Conservation (phyloP, 352 stramenopile genomes). For the Globisporangium recalcitrans region DNA sequence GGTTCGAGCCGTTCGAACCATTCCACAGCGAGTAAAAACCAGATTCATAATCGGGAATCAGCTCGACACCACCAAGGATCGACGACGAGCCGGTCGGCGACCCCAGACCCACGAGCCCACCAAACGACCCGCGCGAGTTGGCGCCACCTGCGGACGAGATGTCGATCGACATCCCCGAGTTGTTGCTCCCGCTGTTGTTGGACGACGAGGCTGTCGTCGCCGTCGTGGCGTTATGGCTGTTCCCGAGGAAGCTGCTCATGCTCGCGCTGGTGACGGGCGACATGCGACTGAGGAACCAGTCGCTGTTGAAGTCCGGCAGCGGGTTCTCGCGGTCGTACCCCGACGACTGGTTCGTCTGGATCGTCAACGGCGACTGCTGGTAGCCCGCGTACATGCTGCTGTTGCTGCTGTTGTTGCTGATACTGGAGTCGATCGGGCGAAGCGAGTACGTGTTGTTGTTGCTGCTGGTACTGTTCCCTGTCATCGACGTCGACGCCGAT, state of each 20-base stretch:
- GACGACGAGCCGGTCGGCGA: constrained; percentile 28
- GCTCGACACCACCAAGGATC: constrained; percentile 52
- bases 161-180: constrained; percentile 13
- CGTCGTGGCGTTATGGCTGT: neutral
- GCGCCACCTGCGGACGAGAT: neutral
- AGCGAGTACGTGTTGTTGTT: constrained; percentile 14
- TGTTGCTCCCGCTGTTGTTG: constrained; percentile 10
- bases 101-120: constrained; percentile 13
- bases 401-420: constrained; percentile 14
- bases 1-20: constrained; percentile 26
- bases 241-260: constrained; percentile 2
- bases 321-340: constrained; percentile 40
- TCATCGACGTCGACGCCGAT: constrained; percentile 5
- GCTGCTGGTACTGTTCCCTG: neutral
- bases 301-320: constrained; percentile 40
- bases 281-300: constrained; percentile 31
- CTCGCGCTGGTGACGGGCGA: constrained; percentile 18
- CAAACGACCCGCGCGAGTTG: constrained; percentile 7
- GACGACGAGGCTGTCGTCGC: neutral
- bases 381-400: constrained; percentile 21
- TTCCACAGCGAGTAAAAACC: constrained; percentile 72
- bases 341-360: constrained; percentile 14
- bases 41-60: constrained; percentile 68
- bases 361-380: constrained; percentile 12
- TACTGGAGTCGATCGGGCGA: constrained; percentile 15